Conservation (phyloP, 2,329 filamentous ascomycete genomes). For the Thelonectria blattea region DNA sequence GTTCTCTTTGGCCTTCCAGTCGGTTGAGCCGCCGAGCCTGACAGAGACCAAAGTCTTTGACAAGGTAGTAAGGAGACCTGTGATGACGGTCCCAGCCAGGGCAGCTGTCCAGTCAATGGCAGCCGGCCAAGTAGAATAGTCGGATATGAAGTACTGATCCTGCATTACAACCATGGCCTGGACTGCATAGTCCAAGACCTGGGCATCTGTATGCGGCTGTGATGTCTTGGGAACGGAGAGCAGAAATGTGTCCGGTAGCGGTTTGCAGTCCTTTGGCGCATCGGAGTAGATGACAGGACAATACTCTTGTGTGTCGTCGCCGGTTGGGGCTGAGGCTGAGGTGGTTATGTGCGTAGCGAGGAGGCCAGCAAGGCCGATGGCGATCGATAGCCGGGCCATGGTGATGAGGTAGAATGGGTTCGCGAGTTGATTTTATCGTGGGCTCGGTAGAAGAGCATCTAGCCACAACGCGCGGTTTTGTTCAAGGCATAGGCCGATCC, state of each 20-base stretch:
- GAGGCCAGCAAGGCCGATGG: conserved; percentile 22
- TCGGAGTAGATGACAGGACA: conserved; percentile 34
- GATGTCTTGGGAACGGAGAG: conserved; percentile 21
- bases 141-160: conserved; percentile 75
- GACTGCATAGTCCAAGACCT: conserved; percentile 57
- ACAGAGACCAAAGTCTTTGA: conserved; percentile 60
- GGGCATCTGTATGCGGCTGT: conserved; percentile 23
- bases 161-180: conserved; percentile 78
- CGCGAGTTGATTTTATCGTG: neutral
- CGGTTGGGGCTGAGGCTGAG: conserved; percentile 28
- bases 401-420: neutral
- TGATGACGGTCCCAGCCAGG: conserved; percentile 80
- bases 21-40: conserved; percentile 42
- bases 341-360: conserved; percentile 11
- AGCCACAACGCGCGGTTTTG: conserved; percentile 12
- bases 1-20: conserved; percentile 69
- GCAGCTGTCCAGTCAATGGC: conserved; percentile 95
- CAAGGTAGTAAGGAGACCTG: conserved; percentile 74
- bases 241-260: conserved; percentile 32
- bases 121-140: conserved; percentile 81
- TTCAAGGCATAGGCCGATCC: conserved; percentile 22
- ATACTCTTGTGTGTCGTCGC: conserved; percentile 21
- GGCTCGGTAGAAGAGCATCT: neutral
- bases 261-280: conserved; percentile 25
- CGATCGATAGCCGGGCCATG: conserved; percentile 27